Evolutionary conservation across 768 basidiomycete species (phyloP).

Genomic region (Astraeus odoratus): DNA sequence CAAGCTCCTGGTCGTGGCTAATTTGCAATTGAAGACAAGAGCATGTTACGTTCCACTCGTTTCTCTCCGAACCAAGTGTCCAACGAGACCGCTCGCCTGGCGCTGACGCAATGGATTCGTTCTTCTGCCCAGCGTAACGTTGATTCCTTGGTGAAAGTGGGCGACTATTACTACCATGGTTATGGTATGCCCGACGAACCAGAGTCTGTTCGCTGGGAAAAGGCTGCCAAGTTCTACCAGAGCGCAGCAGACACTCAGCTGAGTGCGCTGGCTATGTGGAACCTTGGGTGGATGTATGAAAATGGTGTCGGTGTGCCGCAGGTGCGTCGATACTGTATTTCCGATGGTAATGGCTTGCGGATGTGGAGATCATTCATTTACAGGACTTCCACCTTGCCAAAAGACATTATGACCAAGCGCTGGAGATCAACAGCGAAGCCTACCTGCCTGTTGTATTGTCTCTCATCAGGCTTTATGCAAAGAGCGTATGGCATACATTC

Average conservation of each 20-base stretch:
- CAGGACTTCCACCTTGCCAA: constrained; percentile 97
- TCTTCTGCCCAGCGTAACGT: constrained; percentile 91
- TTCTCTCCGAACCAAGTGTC: constrained; percentile 68
- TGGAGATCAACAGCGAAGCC: constrained; percentile 84
- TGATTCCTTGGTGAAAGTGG: constrained; percentile 97
- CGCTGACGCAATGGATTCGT: constrained; percentile 89
- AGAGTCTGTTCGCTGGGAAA: constrained; percentile 64
- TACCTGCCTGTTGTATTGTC: constrained; percentile 84
- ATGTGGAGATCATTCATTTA: no score
- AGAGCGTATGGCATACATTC: constrained; percentile 79
- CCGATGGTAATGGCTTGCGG: neutral
- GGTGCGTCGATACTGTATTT: constrained; percentile 34
- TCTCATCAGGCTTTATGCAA: constrained; percentile 70
- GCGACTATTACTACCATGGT: constrained; percentile 94
- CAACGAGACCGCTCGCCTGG: constrained; percentile 76
- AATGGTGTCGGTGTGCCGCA: constrained; percentile 88
- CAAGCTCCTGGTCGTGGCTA: constrained; percentile 18
- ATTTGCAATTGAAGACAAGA: constrained; percentile 46
- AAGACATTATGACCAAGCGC: constrained; percentile 85
- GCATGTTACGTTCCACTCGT: constrained; percentile 57
- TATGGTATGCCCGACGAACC: constrained; percentile 71
- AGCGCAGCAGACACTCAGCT: constrained; percentile 88
- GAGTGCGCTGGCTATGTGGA: constrained; percentile 97
- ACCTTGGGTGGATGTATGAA: constrained; percentile 99
- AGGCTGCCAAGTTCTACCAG: constrained; percentile 91